Conservation (phyloP, 768 basidiomycete species). For the Panellus pusillus region DNA sequence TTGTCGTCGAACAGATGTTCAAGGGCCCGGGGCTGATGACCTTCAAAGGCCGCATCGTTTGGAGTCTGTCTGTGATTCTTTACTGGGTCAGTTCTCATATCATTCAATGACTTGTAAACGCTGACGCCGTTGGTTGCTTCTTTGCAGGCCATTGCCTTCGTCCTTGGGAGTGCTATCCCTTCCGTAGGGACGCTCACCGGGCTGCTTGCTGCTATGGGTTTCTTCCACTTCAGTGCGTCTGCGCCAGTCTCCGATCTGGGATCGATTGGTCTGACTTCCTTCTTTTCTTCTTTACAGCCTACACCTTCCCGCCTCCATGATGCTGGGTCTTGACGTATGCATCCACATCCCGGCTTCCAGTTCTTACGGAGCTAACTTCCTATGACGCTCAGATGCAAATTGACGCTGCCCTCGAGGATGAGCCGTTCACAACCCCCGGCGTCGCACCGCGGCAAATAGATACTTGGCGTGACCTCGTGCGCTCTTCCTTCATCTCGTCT, state of each 20-base stretch:
- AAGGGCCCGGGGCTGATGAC: constrained; percentile 4
- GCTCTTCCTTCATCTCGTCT: background rate
- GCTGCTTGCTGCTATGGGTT: constrained; percentile 4
- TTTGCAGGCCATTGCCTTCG: background rate
- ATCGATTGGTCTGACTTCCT: too few relatives aligned
- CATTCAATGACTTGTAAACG: too few relatives aligned
- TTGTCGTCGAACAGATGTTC: background rate
- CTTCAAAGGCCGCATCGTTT: background rate
- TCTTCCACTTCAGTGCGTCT: constrained; percentile 10
- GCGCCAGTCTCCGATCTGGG: background rate
- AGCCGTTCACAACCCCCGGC: constrained; percentile 1
- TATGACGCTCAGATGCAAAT: background rate
- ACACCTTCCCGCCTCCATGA: constrained; percentile 7
- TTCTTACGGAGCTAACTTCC: background rate
- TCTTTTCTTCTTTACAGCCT: background rate
- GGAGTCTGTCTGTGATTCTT: background rate
- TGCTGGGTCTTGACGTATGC: constrained; percentile 3
- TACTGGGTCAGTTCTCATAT: background rate
- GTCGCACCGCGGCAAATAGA: constrained; percentile 2
- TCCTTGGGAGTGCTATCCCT: constrained; percentile 3
- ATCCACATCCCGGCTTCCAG: background rate
- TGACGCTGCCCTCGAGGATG: constrained; percentile 2
- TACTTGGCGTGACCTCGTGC: background rate
- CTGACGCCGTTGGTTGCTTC: background rate
- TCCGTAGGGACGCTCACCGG: constrained; percentile 3